Evolutionary conservation across 805 yeast genomes (phyloP), one percentile per base, ranked within the genome.

Genomic region (Ascoidea rubescens): DNA sequence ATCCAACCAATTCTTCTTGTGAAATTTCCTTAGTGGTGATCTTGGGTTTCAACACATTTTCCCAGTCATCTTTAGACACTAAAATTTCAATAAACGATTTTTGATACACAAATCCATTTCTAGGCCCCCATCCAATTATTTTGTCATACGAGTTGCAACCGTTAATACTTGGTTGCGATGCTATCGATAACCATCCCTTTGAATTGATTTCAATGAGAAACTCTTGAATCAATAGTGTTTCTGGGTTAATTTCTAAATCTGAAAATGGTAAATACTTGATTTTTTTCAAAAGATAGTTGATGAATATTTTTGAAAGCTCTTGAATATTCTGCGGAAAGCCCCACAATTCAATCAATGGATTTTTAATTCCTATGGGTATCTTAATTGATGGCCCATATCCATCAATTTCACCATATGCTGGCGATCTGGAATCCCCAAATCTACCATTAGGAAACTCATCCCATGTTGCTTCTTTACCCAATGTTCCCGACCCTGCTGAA

Each of bases 101-200:
- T 64, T 93, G 99, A 66, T 86, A 93, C 31, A 93, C 84, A 49
- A 78, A 71, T 2, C 99, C 99, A 61, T 83, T 78, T 28, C 75
- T 70, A 5, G 99, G 97, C 49, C 99, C 99, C 99, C 99, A 93
- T 2, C 99, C 99, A 63, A 89, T 84, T 33, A 91, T 81, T 53
- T 80, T 80, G 67, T 93, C 98, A n/a, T 79, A 72, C 5, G 95
- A 84, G 45, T 73, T 73, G 45, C 83, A 73, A 7, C 87, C 87
- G 64, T 88, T 84, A 1, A 90, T 84, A 0, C 96, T 93, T 2
- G 99, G 99, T 67, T 93, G 99, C 0, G 98, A 91, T 0, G 97
- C 89, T 53, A 93, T 75, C 0, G 99, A 87, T 69, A 91, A 84
- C 70, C 77, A 79, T 4, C 88, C 88, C 54, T 73, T 71, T 57